phyloP scores from a whole-genome alignment of 2,329 filamentous ascomycete genomes.

The Xylariaceae sp. region DNA sequence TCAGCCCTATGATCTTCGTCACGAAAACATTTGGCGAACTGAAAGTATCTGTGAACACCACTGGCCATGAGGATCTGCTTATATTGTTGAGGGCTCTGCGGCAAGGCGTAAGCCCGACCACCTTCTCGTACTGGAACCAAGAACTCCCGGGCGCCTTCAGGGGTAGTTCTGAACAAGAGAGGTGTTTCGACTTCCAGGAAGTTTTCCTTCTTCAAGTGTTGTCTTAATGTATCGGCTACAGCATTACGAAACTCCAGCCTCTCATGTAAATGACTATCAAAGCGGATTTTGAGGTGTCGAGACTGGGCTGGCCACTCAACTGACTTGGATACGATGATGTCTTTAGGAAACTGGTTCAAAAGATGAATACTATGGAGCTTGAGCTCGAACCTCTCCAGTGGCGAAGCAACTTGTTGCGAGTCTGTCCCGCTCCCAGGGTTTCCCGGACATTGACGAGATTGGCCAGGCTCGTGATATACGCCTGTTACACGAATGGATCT shows the following conservation, averaged over 20 bases:
- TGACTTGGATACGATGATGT: conserved; percentile 72
- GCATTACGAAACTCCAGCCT: conserved; percentile 68
- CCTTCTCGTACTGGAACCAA: conserved; percentile 78
- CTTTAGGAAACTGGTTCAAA: conserved; percentile 69
- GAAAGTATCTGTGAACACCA: conserved; percentile 78
- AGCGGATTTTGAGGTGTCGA: conserved; percentile 81
- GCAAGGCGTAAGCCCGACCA: conserved; percentile 81
- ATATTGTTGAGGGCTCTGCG: conserved; percentile 96
- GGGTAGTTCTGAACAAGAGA: conserved; percentile 93
- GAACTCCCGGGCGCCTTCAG: conserved; percentile 92
- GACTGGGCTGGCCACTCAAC: conserved; percentile 70
- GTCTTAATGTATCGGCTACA: conserved; percentile 33
- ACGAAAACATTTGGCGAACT: conserved; percentile 91
- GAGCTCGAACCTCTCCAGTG: conserved; percentile 41
- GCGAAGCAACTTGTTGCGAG: background rate
- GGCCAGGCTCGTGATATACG: too few relatives aligned
- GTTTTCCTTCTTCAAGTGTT: conserved; percentile 47
- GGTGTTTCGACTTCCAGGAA: conserved; percentile 83
- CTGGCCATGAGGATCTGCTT: conserved; percentile 97
- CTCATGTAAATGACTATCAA: conserved; percentile 61
- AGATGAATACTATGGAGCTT: conserved; percentile 58
- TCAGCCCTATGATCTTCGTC: conserved; percentile 93
- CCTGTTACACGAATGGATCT: too few relatives aligned
- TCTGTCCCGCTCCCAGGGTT: too few relatives aligned
- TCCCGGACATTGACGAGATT: too few relatives aligned